These are phyloP conservation scores for Epichloe hybrida DNA, from an alignment of 2,329 filamentous ascomycete species.

Conservation along the genomic window DNA sequence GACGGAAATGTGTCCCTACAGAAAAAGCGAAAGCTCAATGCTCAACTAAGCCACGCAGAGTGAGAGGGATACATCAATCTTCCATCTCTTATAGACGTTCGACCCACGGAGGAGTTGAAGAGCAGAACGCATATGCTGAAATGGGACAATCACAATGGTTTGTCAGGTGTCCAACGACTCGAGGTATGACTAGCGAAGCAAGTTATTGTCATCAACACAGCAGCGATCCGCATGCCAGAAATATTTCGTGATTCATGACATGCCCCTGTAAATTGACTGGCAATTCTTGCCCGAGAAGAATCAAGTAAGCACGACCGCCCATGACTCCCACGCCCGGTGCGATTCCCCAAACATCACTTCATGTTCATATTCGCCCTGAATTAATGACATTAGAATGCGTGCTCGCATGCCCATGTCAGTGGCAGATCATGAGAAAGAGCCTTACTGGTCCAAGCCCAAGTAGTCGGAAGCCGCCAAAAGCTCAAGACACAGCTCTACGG, in stretches of 20 bases:
- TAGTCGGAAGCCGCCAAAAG: slow-evolving; percentile 67
- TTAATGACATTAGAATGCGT: slow-evolving; percentile 15
- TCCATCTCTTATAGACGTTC: slow-evolving; percentile 42
- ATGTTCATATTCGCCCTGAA: slow-evolving; percentile 24
- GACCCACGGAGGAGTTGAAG: slow-evolving; percentile 34
- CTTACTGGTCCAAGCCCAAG: slow-evolving; percentile 49
- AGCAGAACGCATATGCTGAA: slow-evolving; percentile 41
- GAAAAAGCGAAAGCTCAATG: slow-evolving; percentile 35
- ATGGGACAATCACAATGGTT: slow-evolving; percentile 20
- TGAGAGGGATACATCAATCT: slow-evolving; percentile 37
- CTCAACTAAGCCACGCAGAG: slow-evolving; percentile 33
- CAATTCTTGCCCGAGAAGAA: not conserved
- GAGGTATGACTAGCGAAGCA: not conserved
- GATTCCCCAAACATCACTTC: slow-evolving; percentile 15
- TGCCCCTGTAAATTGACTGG: not conserved
- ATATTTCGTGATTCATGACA: not conserved
- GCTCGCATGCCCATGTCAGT: slow-evolving; percentile 14
- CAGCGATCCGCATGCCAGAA: not conserved
- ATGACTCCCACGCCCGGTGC: not conserved
- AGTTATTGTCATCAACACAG: not conserved
- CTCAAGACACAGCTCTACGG: slow-evolving; percentile 65
- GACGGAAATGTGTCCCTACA: slow-evolving; percentile 26
- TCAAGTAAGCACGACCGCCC: not conserved
- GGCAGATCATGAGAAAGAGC: slow-evolving; percentile 3
- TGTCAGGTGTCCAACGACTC: not conserved